Conservation (phyloP, 805 yeast species). For the Starmera quercuum region DNA sequence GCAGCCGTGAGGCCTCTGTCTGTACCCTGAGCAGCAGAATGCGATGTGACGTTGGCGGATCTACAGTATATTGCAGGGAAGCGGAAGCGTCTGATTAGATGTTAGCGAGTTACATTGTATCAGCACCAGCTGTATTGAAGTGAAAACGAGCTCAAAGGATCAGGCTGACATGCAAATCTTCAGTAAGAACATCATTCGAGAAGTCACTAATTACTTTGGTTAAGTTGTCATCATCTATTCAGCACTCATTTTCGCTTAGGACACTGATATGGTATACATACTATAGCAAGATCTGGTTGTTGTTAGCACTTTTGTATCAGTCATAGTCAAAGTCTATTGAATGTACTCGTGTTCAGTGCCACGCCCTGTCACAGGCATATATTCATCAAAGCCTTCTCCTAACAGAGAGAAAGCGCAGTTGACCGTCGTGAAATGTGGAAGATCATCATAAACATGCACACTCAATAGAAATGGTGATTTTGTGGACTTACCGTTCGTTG, state of each 20-base stretch:
- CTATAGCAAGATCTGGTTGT: too few relatives aligned
- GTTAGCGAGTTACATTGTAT: too few relatives aligned
- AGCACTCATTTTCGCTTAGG: too few relatives aligned
- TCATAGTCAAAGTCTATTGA: neutral
- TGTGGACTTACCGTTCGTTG: slow-evolving; percentile 7
- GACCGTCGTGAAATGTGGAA: slow-evolving; percentile 68
- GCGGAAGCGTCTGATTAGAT: too few relatives aligned
- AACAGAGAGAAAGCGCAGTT: slow-evolving; percentile 48
- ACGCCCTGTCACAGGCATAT: slow-evolving; percentile 83
- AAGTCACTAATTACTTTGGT: slow-evolving; percentile 2
- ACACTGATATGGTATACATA: too few relatives aligned
- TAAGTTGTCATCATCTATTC: slow-evolving; percentile 4
- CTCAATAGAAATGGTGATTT: too few relatives aligned
- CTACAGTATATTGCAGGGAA: too few relatives aligned
- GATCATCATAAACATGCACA: slow-evolving; percentile 50
- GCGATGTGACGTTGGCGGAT: too few relatives aligned
- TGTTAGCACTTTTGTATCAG: neutral
- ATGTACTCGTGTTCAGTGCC: slow-evolving; percentile 32
- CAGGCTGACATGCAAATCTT: slow-evolving; percentile 18
- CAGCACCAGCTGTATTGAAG: too few relatives aligned
- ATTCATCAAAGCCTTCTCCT: slow-evolving; percentile 59
- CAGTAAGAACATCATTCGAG: slow-evolving; percentile 2
- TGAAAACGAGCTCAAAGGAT: neutral
- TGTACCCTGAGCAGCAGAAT: too few relatives aligned
- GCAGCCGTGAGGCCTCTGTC: too few relatives aligned